These are phyloP conservation scores for Lanmaoa rubissima DNA, from an alignment of 768 basidiomycete genomes.

Conservation along the genomic window DNA sequence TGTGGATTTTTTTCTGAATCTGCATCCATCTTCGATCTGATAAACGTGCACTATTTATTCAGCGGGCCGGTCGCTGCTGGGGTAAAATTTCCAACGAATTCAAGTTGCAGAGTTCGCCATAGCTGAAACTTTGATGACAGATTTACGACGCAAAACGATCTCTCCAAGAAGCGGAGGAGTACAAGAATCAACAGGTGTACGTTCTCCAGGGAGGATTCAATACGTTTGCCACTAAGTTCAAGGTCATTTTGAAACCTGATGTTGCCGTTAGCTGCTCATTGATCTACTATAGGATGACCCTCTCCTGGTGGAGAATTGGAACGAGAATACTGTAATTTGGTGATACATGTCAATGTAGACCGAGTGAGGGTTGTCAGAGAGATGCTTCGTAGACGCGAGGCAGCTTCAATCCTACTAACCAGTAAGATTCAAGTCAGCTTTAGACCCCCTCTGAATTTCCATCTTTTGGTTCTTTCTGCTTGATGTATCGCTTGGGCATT, in stretches of 20 bases:
- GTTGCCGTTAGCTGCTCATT: background rate
- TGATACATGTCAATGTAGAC: conserved; percentile 28
- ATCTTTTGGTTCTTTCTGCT: conserved; percentile 38
- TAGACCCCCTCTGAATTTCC: conserved; percentile 11
- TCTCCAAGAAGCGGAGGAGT: conserved; percentile 40
- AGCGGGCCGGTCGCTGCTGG: conserved; percentile 80
- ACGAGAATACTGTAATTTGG: conserved; percentile 53
- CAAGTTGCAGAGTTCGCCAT: background rate
- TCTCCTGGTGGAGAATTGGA: conserved; percentile 75
- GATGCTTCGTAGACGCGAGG: background rate
- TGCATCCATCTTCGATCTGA: conserved; percentile 1
- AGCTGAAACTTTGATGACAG: conserved; percentile 34
- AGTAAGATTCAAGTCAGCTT: background rate
- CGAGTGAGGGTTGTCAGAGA: background rate
- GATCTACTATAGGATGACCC: conserved; percentile 52
- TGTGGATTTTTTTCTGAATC: conserved; percentile 32
- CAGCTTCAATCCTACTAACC: background rate
- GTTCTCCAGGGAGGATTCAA: conserved; percentile 74
- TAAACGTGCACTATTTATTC: background rate
- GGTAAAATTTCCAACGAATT: conserved; percentile 38
- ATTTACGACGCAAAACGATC: conserved; percentile 66
- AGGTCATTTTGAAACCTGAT: conserved; percentile 35
- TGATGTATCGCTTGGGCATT: conserved; percentile 55
- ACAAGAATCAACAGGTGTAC: conserved; percentile 53
- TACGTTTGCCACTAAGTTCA: conserved; percentile 67